A percentile compares a stretch with the other conserved stretches of the same genome.
Conservation (phyloP, 1,284 basidiomycete species). For the Microstroma glucosiphilum region DNA sequence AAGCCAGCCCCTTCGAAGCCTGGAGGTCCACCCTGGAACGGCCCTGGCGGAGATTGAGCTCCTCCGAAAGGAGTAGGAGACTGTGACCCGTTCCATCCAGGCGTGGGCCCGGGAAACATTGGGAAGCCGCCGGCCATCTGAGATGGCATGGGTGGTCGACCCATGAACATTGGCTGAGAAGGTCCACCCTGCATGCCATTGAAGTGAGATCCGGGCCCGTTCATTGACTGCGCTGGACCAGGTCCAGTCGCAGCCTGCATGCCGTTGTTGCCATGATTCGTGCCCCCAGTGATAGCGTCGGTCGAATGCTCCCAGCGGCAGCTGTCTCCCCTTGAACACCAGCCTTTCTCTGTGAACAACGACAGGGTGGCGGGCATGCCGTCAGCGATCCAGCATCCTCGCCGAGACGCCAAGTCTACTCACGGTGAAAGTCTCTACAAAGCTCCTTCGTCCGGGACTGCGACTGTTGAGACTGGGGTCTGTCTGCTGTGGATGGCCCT, state of each 20-base stretch:
- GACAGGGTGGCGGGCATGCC: conserved; percentile 23
- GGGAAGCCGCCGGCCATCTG: conserved; percentile 3
- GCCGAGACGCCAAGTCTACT: conserved; percentile 6
- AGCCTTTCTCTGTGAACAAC: conserved; percentile 55
- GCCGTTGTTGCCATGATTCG: neutral
- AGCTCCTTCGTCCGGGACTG: conserved; percentile 23
- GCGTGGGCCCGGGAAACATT: neutral
- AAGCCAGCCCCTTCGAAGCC: neutral
- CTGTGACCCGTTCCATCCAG: neutral
- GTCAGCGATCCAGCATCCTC: neutral
- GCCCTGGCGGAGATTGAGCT: neutral
- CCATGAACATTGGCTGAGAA: neutral
- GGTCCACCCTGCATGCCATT: conserved; percentile 1
- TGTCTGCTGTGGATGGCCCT: conserved; percentile 11
- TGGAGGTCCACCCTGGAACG: neutral
- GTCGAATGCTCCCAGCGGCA: conserved; percentile 78
- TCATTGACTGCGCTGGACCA: conserved; percentile 8
- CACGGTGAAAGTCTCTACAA: conserved; percentile 46
- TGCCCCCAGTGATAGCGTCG: conserved; percentile 21
- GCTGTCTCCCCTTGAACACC: conserved; percentile 77
- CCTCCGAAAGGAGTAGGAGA: neutral
- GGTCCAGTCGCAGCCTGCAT: neutral
- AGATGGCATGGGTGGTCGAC: conserved; percentile 1
- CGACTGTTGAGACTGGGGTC: conserved; percentile 14
- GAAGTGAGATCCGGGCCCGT: conserved; percentile 4